Evolutionary conservation across 352 stramenopile species (phyloP).

Genomic region (Pythium plurisporium): DNA sequence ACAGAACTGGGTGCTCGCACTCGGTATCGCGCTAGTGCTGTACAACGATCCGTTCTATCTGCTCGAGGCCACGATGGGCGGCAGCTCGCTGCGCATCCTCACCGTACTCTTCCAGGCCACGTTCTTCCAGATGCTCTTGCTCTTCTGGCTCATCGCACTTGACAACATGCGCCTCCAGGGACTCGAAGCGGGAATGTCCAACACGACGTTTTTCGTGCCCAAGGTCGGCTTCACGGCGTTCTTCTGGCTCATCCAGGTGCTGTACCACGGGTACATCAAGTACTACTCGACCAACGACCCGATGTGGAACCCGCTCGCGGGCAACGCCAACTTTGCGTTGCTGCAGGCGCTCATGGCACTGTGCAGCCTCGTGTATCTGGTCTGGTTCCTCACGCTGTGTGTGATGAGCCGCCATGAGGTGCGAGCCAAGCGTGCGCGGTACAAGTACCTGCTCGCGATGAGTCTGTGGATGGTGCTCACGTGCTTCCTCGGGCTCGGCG

Average conservation of each 20-base stretch:
- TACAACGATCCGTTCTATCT: conserved; percentile 66
- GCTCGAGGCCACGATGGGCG: conserved; percentile 39
- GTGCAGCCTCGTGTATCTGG: conserved; percentile 42
- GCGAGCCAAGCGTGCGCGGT: conserved; percentile 36
- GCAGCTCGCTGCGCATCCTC: conserved; percentile 44
- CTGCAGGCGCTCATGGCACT: conserved; percentile 32
- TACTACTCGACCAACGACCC: conserved; percentile 56
- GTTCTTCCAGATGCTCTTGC: conserved; percentile 54
- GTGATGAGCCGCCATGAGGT: conserved; percentile 40
- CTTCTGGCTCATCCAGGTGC: conserved; percentile 50
- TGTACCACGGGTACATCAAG: conserved; percentile 62
- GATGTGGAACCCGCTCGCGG: conserved; percentile 37
- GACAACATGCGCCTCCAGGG: conserved; percentile 58
- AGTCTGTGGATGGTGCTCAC: conserved; percentile 48
- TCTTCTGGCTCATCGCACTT: conserved; percentile 54
- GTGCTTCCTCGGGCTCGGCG: conserved; percentile 38
- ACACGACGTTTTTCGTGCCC: conserved; percentile 45
- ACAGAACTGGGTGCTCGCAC: conserved; percentile 46
- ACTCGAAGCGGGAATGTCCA: conserved; percentile 43
- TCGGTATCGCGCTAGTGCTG: conserved; percentile 40
- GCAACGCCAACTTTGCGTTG: conserved; percentile 36
- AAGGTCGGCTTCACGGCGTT: conserved; percentile 45
- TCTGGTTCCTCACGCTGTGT: conserved; percentile 41
- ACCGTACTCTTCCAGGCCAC: conserved; percentile 50
- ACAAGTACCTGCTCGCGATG: conserved; percentile 43